Conservation (phyloP, 2,329 filamentous ascomycete species). For the Colletotrichum tofieldiae region DNA sequence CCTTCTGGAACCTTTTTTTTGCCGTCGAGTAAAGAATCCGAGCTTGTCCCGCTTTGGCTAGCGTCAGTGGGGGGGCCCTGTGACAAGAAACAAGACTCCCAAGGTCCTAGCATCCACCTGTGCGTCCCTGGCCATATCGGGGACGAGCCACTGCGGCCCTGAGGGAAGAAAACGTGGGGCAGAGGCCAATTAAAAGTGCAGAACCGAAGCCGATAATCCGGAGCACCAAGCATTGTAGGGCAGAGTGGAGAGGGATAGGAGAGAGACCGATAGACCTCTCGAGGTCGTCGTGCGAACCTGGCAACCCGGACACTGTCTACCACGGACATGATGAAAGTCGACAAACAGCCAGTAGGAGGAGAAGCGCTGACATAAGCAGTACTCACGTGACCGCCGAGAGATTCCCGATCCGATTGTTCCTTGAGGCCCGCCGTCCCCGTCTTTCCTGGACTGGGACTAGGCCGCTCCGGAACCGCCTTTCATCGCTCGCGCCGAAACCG, state of each 20-base stretch:
- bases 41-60: slow-evolving; percentile 35
- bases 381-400: background rate
- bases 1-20: slow-evolving; percentile 42
- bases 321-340: background rate
- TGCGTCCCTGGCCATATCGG: slow-evolving; percentile 24
- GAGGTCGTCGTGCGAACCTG: background rate
- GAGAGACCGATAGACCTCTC: background rate
- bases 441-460: slow-evolving; percentile 34
- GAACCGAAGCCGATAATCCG: slow-evolving; percentile 25
- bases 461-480: slow-evolving; percentile 36
- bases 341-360: background rate
- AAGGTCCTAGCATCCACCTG: slow-evolving; percentile 33
- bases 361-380: background rate
- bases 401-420: slow-evolving; percentile 26
- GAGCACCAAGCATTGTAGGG: slow-evolving; percentile 32
- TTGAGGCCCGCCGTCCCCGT: slow-evolving; percentile 25
- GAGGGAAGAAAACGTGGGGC: slow-evolving; percentile 41
- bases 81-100: slow-evolving; percentile 27
- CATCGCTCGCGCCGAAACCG: slow-evolving; percentile 36
- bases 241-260: slow-evolving; percentile 18
- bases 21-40: slow-evolving; percentile 32
- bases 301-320: background rate
- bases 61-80: slow-evolving; percentile 31
- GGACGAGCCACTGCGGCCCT: slow-evolving; percentile 29
- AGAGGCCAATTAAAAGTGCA: slow-evolving; percentile 30